A percentile compares a stretch with the other conserved stretches of the same genome.
phyloP scores from a whole-genome alignment of 495 filamentous ascomycete species.

The Amorphotheca resinae region DNA sequence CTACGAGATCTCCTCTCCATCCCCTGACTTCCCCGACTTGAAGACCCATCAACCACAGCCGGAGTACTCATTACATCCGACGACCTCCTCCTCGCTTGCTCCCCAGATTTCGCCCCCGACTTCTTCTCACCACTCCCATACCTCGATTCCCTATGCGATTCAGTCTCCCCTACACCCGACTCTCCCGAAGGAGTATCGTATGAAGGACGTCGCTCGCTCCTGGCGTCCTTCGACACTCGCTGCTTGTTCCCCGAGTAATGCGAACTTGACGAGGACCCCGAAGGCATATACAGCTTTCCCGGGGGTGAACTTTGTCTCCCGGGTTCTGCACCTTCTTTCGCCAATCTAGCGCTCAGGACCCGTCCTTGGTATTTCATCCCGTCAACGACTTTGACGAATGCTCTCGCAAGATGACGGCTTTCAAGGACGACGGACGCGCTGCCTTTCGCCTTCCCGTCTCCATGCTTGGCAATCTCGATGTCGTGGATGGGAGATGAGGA shows the following conservation, averaged over 20 bases:
- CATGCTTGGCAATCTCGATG: slow-evolving; percentile 4
- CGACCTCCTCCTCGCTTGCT: not conserved
- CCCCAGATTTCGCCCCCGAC: not conserved
- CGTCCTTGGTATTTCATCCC: slow-evolving; percentile 1
- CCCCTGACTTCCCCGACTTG: not conserved
- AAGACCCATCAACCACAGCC: not conserved
- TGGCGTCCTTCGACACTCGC: too few species aligned
- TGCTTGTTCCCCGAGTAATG: too few species aligned
- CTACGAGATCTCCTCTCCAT: not conserved
- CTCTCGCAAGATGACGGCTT: slow-evolving; percentile 2
- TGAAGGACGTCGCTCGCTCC: too few species aligned
- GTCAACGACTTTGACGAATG: slow-evolving; percentile 5
- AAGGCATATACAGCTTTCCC: not conserved
- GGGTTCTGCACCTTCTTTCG: slow-evolving; percentile 8
- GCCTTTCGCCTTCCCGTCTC: slow-evolving; percentile 4
- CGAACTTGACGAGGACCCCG: not conserved
- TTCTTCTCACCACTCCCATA: not conserved
- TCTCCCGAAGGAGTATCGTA: not conserved
- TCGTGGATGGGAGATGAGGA: not conserved
- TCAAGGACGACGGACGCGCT: slow-evolving; percentile 12
- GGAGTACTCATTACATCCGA: not conserved
- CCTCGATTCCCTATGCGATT: not conserved
- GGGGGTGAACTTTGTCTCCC: not conserved
- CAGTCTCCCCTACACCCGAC: not conserved
- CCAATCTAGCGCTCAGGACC: slow-evolving; percentile 1